These are phyloP conservation scores for Lactifluus piperatus DNA, from an alignment of 768 basidiomycete species.

Conservation along the genomic window DNA sequence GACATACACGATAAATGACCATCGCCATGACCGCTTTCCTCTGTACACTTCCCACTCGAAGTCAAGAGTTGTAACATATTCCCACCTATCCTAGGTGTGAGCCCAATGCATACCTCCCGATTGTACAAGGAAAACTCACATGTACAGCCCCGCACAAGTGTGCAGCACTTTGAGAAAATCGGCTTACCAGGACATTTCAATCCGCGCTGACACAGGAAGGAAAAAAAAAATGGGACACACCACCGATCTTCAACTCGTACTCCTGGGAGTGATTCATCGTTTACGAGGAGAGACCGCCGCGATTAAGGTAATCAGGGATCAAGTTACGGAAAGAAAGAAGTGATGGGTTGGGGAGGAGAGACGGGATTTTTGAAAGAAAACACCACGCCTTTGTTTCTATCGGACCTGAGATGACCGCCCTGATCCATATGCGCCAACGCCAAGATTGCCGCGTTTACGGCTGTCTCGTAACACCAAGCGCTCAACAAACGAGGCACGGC, in stretches of 20 bases:
- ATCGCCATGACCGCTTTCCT: conserved; percentile 15
- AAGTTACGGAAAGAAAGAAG: no score
- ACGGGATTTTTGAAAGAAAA: no score
- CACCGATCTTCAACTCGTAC: not conserved
- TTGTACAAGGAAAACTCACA: not conserved
- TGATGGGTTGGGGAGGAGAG: no score
- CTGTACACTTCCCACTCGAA: conserved; percentile 19
- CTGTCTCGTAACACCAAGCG: no score
- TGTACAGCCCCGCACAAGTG: conserved; percentile 2
- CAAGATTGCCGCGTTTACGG: no score
- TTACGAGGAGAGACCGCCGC: not conserved
- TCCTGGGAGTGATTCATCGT: not conserved
- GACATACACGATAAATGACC: conserved; percentile 16
- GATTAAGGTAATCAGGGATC: no score
- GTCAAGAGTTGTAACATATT: conserved; percentile 8
- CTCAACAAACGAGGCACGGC: no score
- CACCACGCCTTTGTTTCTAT: no score
- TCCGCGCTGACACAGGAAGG: not conserved
- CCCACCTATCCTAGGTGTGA: conserved; percentile 5
- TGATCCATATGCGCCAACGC: no score
- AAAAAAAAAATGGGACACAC: not conserved
- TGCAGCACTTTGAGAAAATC: not conserved
- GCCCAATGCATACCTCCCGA: not conserved
- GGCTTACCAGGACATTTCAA: not conserved
- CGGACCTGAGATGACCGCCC: no score